These are phyloP conservation scores for Blechomonas ayalai DNA, from an alignment of 208 protist genomes.

Conservation along the genomic window DNA sequence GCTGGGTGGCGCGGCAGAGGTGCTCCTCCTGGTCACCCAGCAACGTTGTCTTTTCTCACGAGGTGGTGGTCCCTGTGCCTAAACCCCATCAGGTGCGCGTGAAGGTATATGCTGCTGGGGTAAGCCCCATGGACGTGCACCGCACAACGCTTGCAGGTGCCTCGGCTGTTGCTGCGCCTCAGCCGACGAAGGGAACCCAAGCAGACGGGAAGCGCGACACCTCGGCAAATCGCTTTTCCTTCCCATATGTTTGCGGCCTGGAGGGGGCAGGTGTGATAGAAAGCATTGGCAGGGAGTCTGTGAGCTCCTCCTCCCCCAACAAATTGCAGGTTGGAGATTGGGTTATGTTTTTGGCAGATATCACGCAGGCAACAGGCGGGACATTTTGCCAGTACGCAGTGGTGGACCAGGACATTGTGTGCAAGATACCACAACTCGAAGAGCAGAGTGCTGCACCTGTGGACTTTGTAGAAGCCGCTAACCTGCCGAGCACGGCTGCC, in stretches of 20 bases:
- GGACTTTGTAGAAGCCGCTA: constrained; percentile 65
- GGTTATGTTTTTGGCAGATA: constrained; percentile 55
- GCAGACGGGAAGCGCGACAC: constrained; percentile 7
- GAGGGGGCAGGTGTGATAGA: constrained; percentile 67
- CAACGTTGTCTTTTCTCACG: constrained; percentile 20
- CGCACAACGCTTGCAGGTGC: constrained; percentile 13
- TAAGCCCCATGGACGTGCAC: constrained; percentile 52
- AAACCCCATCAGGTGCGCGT: constrained; percentile 43
- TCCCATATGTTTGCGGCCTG: constrained; percentile 50
- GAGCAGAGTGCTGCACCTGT: constrained; percentile 10
- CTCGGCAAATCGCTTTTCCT: constrained; percentile 18
- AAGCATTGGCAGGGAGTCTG: constrained; percentile 38
- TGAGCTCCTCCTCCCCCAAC: constrained; percentile 4
- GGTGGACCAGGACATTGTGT: constrained; percentile 34
- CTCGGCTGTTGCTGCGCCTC: background rate
- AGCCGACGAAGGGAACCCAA: constrained; percentile 2
- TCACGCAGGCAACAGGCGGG: constrained; percentile 24
- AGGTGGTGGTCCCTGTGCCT: constrained; percentile 36
- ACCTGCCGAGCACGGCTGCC: constrained; percentile 46
- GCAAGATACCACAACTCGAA: constrained; percentile 27
- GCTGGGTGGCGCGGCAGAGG: constrained; percentile 16
- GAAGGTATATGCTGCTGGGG: constrained; percentile 53
- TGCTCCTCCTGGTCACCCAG: constrained; percentile 15
- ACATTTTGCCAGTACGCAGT: constrained; percentile 68
- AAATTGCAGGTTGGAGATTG: constrained; percentile 43